Evolutionary conservation across 352 stramenopile genomes (phyloP).

Genomic region (Pythium pyrilobum): DNA sequence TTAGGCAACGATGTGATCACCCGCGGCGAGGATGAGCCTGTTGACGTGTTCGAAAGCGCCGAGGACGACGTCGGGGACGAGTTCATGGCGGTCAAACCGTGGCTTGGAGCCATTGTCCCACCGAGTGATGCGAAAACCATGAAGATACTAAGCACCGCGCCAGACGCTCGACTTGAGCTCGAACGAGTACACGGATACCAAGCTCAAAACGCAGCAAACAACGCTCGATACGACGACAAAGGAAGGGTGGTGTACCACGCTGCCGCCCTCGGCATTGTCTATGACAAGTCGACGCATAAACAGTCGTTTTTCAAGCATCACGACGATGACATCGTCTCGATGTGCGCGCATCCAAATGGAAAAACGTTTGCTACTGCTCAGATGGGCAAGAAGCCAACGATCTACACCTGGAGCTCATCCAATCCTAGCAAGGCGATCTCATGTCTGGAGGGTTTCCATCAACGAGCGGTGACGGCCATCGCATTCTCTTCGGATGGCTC

Average conservation of each 20-base stretch:
- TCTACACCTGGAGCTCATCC: conserved; percentile 71
- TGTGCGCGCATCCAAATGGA: conserved; percentile 74
- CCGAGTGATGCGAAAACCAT: conserved; percentile 41
- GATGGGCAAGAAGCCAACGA: conserved; percentile 75
- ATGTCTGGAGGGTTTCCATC: conserved; percentile 73
- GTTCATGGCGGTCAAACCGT: conserved; percentile 90
- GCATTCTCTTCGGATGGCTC: conserved; percentile 66
- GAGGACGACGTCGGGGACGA: conserved; percentile 67
- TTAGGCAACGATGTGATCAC: background rate
- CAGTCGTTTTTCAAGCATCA: conserved; percentile 64
- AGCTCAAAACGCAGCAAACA: conserved; percentile 69
- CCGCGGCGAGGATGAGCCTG: conserved; percentile 20
- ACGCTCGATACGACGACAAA: conserved; percentile 54
- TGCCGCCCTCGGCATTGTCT: conserved; percentile 71
- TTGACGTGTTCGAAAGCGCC: conserved; percentile 20
- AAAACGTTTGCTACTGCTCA: conserved; percentile 83
- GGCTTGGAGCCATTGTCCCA: conserved; percentile 74
- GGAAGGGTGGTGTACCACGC: conserved; percentile 73
- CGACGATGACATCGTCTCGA: conserved; percentile 80
- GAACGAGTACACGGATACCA: conserved; percentile 76
- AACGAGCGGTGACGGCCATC: conserved; percentile 62
- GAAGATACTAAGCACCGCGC: conserved; percentile 29
- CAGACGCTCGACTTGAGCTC: conserved; percentile 45
- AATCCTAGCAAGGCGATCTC: conserved; percentile 24
- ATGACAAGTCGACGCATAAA: conserved; percentile 34